phyloP scores from a whole-genome alignment of 2,329 filamentous ascomycete genomes.

The Massarina eburnea region DNA sequence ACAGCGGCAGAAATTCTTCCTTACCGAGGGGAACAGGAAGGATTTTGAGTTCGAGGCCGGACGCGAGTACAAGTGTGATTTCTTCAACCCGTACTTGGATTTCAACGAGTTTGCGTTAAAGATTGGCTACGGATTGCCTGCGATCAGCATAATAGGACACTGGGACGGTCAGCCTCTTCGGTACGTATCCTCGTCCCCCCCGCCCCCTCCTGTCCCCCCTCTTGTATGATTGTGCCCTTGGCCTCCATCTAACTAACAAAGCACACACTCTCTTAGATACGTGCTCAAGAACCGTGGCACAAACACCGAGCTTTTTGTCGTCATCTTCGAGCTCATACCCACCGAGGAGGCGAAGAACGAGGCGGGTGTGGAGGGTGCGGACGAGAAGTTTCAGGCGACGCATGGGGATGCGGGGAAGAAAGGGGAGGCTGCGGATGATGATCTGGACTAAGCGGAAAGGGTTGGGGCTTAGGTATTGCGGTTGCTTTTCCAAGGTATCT shows the following conservation, averaged over 20 bases:
- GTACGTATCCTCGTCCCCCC: constrained; percentile 47
- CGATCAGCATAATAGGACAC: constrained; percentile 74
- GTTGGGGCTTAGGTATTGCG: not conserved
- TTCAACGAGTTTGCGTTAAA: constrained; percentile 75
- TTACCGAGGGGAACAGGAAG: constrained; percentile 57
- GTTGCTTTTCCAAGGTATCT: not conserved
- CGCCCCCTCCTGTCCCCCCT: constrained; percentile 19
- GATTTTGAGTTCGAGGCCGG: constrained; percentile 64
- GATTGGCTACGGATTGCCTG: constrained; percentile 58
- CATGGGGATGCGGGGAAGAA: constrained; percentile 16
- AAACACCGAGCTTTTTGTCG: constrained; percentile 73
- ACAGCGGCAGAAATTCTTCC: constrained; percentile 62
- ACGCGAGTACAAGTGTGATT: constrained; percentile 66
- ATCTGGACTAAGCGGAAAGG: constrained; percentile 23
- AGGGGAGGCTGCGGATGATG: constrained; percentile 15
- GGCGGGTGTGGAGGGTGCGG: constrained; percentile 21
- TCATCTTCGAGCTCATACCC: constrained; percentile 76
- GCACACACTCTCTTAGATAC: constrained; percentile 86
- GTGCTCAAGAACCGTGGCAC: constrained; percentile 81
- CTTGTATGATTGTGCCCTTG: not conserved
- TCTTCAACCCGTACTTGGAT: constrained; percentile 91
- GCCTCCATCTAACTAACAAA: constrained; percentile 49
- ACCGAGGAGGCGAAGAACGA: constrained; percentile 56
- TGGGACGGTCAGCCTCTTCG: constrained; percentile 78
- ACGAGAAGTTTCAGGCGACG: constrained; percentile 27